These are phyloP conservation scores for Lupinus albus DNA, from an alignment of 306 rosid species.

Conservation along the genomic window DNA sequence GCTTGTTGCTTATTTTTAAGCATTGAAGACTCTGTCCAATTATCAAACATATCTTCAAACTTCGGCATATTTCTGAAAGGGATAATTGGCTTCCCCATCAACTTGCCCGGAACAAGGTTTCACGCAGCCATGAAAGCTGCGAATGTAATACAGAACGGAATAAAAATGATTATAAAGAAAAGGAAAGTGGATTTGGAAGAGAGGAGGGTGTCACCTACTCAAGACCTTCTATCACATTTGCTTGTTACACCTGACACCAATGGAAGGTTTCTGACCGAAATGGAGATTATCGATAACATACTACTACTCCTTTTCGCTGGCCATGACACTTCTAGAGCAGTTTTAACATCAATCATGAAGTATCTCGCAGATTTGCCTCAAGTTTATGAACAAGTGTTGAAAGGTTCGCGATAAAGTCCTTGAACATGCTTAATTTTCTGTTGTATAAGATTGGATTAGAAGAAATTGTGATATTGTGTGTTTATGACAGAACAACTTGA, in stretches of 20 bases:
- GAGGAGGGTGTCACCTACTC: slow-evolving; percentile 42
- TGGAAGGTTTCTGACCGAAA: slow-evolving; percentile 49
- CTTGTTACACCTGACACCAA: slow-evolving; percentile 44
- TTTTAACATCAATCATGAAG: slow-evolving; percentile 43
- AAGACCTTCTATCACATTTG: slow-evolving; percentile 53
- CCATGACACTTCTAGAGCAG: slow-evolving; percentile 53
- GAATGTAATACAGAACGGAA: slow-evolving; percentile 40
- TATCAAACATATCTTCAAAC: slow-evolving; percentile 34
- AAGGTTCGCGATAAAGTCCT: slow-evolving; percentile 38
- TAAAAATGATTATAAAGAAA: slow-evolving; percentile 39
- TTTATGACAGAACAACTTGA: slow-evolving; percentile 52
- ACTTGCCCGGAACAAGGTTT: slow-evolving; percentile 54
- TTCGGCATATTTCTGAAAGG: slow-evolving; percentile 52
- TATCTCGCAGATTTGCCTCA: slow-evolving; percentile 54
- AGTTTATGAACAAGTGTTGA: slow-evolving; percentile 50
- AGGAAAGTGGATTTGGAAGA: slow-evolving; percentile 48
- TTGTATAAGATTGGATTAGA: background rate
- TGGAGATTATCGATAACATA: slow-evolving; percentile 51
- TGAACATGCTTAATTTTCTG: background rate
- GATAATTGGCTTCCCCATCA: slow-evolving; percentile 45
- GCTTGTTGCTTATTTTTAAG: slow-evolving; percentile 53
- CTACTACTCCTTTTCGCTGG: slow-evolving; percentile 53
- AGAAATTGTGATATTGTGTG: slow-evolving; percentile 15
- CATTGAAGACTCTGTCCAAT: slow-evolving; percentile 44
- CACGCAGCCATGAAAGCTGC: slow-evolving; percentile 43